Base-by-base conservation (phyloP, 441 rosid species). In the Geranium incanum region DNA sequence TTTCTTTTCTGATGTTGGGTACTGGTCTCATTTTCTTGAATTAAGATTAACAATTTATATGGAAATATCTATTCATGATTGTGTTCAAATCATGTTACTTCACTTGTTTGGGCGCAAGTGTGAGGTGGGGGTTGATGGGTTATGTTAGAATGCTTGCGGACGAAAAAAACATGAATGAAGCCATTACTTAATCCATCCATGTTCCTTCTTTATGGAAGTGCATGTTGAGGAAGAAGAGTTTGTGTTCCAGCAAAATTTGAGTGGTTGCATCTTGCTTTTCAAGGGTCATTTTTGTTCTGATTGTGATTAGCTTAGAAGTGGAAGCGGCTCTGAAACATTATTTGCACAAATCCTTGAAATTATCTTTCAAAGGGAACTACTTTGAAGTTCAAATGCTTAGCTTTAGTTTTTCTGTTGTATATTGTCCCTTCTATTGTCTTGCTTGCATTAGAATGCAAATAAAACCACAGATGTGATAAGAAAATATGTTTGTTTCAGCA, bases 401-500 rank as follows among this genome's bases (percentile, higher is more conserved):
- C 48, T 41, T 41, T 41, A 41, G 48, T 41, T 6, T 41, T 41
- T 41, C 9, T 6, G 7, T 41, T 41, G 48, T 41, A 41, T 23
- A 19, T n/a, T 6, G 48, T 41, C 11, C 48, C 48, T 41, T 41
- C 7, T 41, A 9, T 9, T 5, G 11, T 6, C 15, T 11, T 48
- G 57, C n/a, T 48, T 48, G 57, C 48, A 41, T 41, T 41, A 41
- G 48, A 9, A 41, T 4, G 48, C 48, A 6, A 7, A 41, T 41
- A 6, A 41, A 41, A 41, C 57, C 57, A 48, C 12, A 48, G 57
- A 48, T 48, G 57, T 48, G 57, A 48, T 48, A 48, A 18, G 19
- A 1, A 74, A 9, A 11, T 48, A 0, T 74, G 66, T n/a, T 33
- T 68, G 41, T 36, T 50, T 76, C 82, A 90, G 96, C 90, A 88